Evolutionary conservation across 2,329 filamentous ascomycete genomes (phyloP), one percentile per base, ranked within the genome.

Genomic region (Chaetomium sp.): DNA sequence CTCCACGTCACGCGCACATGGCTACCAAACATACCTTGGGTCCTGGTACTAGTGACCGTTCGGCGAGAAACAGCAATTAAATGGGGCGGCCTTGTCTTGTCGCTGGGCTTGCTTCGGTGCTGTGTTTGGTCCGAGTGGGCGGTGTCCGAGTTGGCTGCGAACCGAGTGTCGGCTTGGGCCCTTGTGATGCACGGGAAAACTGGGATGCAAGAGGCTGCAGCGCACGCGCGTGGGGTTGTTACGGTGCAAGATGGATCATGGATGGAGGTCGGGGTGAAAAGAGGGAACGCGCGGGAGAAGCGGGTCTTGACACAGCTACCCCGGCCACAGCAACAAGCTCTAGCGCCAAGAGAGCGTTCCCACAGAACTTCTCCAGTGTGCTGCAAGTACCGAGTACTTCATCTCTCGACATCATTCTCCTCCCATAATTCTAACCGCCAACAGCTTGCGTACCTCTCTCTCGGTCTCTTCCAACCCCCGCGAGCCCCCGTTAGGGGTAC

Each of bases 61-160:
- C 25, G 9, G 49, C 27, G 47, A 1, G 56, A 45, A 54, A 2
- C 51, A 45, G 49, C 50, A 57, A 65, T 64, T 33, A 63, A 61
- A 55, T 54, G 63, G 63, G 63, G 53, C 61, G 35, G 63, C 35
- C 31, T 57, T 42, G 54, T 51, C 51, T 35, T 60, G 35, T 45
- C 31, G 27, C n/a, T 55, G 51, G 56, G 13, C 57, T 58, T 61
- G 57, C 27, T 19, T 38, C 13, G 60, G 55, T 27, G 53, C 54
- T 21, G 51, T 35, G 60, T 16, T 25, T 53, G 56, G 25, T 62
- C 49, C 62, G 55, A 64, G 38, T 67, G 65, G 66, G 60, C 66
- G 68, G 63, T 69, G 69, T 72, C 69, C 71, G 70, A 69, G 72
- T 67, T 74, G 72, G 71, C 69, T 57, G 65, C 65, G 45, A 59